Evolutionary conservation across 495 filamentous ascomycete species (phyloP).

Genomic region (Hapsidospora chrysogenum): DNA sequence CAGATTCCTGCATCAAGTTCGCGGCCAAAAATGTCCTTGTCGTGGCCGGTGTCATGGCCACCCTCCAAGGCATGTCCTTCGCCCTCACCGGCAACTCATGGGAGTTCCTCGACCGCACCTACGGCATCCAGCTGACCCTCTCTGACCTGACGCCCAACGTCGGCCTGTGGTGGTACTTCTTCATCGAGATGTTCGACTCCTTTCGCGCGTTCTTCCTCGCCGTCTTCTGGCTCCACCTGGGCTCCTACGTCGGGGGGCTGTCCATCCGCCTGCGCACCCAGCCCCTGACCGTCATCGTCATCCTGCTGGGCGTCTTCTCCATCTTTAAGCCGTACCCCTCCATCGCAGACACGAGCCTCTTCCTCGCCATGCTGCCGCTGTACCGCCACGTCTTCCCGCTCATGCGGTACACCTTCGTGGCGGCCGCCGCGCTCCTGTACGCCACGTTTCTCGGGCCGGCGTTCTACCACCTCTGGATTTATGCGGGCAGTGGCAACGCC

Average conservation of each 20-base stretch:
- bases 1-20: constrained; percentile 24
- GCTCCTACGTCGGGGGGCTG: constrained; percentile 70
- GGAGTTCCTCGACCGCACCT: constrained; percentile 76
- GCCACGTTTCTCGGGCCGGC: constrained; percentile 78
- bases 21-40: constrained; percentile 29
- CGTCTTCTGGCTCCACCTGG: constrained; percentile 92
- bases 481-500: constrained; percentile 91
- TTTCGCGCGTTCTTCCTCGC: constrained; percentile 95
- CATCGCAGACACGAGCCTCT: constrained; percentile 72
- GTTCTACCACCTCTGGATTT: constrained; percentile 97
- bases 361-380: constrained; percentile 67
- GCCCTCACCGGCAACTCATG: constrained; percentile 62
- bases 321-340: constrained; percentile 96
- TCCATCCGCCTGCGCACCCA: constrained; percentile 66
- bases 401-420: constrained; percentile 87
- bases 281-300: constrained; percentile 68
- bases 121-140: constrained; percentile 78
- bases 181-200: constrained; percentile 98
- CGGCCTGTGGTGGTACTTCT: constrained; percentile 99
- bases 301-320: constrained; percentile 70
- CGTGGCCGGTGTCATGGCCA: constrained; percentile 26
- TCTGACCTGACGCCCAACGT: constrained; percentile 91
- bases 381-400: constrained; percentile 89
- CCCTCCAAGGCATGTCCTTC: constrained; percentile 53
- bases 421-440: constrained; percentile 66